Evolutionary conservation across 306 rosid species (phyloP).

Genomic region (Dryas octopetala): DNA sequence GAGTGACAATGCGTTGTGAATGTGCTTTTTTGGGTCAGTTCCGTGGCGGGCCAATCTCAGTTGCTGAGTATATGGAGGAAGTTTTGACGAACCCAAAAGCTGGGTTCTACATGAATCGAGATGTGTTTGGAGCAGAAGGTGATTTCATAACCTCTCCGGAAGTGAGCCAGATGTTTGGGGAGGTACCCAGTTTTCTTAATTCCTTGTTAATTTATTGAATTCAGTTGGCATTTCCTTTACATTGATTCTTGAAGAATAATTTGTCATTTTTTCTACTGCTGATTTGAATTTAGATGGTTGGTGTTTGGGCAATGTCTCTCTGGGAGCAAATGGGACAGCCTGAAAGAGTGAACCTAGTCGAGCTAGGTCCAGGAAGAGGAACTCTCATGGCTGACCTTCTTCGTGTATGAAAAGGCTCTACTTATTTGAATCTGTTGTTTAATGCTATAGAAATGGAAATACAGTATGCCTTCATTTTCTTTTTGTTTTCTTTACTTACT

Average conservation of each 20-base stretch:
- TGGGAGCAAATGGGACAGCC: conserved; percentile 99
- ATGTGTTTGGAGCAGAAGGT: conserved; percentile 90
- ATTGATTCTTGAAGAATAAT: conserved; percentile 15
- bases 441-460: background rate
- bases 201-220: background rate
- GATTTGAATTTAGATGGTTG: conserved; percentile 65
- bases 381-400: conserved; percentile 94
- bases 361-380: conserved; percentile 97
- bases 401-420: conserved; percentile 46
- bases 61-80: conserved; percentile 96
- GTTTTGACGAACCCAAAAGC: conserved; percentile 95
- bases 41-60: conserved; percentile 95
- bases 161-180: conserved; percentile 99
- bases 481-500: conserved; percentile 17
- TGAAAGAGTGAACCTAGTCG: conserved; percentile 56
- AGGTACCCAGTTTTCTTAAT: conserved; percentile 31
- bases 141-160: conserved; percentile 97
- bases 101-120: conserved; percentile 87
- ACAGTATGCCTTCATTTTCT: background rate
- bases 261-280: conserved; percentile 17
- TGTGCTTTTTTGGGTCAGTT: conserved; percentile 49
- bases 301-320: conserved; percentile 93
- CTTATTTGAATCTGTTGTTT: conserved; percentile 10
- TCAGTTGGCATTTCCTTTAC: background rate
- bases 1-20: background rate